Conservation (phyloP, 768 basidiomycete genomes). For the Galerina sulciceps region DNA sequence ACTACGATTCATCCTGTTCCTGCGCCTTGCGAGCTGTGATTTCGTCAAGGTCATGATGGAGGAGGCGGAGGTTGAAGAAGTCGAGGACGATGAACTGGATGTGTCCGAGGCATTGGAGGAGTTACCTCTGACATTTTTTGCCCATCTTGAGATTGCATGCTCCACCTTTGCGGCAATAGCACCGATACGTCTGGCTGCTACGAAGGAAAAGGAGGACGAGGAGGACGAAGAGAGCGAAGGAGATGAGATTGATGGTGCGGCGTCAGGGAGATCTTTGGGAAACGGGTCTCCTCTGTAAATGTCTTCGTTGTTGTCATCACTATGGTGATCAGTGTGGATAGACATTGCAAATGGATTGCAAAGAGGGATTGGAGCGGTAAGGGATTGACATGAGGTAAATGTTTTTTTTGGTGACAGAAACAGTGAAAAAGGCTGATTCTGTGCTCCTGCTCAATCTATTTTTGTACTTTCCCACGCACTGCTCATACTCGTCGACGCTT, state of each 20-base stretch:
- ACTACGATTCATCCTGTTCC: conserved; percentile 51
- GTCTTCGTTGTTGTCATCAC: conserved; percentile 40
- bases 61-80: conserved; percentile 45
- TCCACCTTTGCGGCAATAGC: conserved; percentile 68
- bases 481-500: conserved; percentile 16
- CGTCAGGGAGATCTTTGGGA: conserved; percentile 28
- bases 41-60: conserved; percentile 45
- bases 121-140: conserved; percentile 47
- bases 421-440: no score
- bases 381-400: conserved; percentile 17
- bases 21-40: conserved; percentile 40
- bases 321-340: conserved; percentile 20
- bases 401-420: no score
- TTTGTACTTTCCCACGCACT: conserved; percentile 12
- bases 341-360: conserved; percentile 18
- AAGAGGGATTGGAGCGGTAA: conserved; percentile 3
- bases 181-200: conserved; percentile 46
- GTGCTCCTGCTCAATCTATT: conserved; percentile 6
- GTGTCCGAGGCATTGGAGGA: conserved; percentile 48
- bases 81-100: conserved; percentile 49
- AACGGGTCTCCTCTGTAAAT: conserved; percentile 64
- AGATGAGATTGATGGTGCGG: conserved; percentile 35
- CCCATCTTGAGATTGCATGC: conserved; percentile 75
- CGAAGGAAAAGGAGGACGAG: conserved; percentile 42
- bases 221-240: conserved; percentile 43